Percentiles rank a stretch among this genome's conserved stretches.
These are phyloP conservation scores for Amaranthus hypochondriacus DNA, from an alignment of 148 eudicot genomes.

Conservation along the genomic window DNA sequence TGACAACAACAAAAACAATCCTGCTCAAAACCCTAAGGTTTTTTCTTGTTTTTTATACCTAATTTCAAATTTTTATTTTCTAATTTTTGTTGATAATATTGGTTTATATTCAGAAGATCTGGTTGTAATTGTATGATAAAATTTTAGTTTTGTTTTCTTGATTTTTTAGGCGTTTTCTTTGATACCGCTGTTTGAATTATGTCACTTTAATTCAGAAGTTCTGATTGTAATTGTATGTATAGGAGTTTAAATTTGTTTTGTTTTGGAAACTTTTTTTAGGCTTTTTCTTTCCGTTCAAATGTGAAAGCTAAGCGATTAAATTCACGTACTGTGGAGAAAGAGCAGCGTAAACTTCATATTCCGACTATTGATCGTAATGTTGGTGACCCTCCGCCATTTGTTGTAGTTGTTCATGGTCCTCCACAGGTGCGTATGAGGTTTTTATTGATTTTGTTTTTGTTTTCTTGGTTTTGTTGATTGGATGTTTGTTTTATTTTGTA, in stretches of 20 bases:
- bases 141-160: not conserved
- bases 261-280: conserved; percentile 32
- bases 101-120: not conserved
- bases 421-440: conserved; percentile 46
- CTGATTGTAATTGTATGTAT: no score
- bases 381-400: conserved; percentile 80
- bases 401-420: conserved; percentile 91
- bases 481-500: not conserved
- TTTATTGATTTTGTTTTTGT: not conserved
- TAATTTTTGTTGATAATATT: not conserved
- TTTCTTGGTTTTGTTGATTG: not conserved
- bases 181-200: not conserved
- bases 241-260: no score
- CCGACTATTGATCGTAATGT: conserved; percentile 65
- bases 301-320: conserved; percentile 76
- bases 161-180: not conserved
- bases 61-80: not conserved
- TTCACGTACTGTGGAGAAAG: conserved; percentile 66
- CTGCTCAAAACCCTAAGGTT: conserved; percentile 74
- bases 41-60: not conserved
- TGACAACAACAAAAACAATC: conserved; percentile 18
- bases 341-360: conserved; percentile 81
- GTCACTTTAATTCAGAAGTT: not conserved
- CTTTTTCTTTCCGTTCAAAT: conserved; percentile 67
- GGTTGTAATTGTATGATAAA: conserved; percentile 1